Evolutionary conservation across 371 early-diverging fungal genomes (phyloP).

Genomic region (Rhizopus stolonifer): DNA sequence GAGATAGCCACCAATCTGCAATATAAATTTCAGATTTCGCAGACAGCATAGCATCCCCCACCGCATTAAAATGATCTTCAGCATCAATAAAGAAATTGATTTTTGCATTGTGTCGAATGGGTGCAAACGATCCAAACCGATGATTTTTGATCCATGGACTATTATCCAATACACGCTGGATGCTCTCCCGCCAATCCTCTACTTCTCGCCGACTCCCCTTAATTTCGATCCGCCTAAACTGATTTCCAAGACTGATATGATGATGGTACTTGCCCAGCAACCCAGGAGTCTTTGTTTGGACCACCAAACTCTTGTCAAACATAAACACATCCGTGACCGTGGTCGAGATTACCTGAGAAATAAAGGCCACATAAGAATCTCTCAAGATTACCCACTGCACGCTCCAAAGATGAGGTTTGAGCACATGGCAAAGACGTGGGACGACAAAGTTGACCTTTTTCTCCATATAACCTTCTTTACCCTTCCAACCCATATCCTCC

Average conservation of each 20-base stretch:
- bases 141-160: slow-evolving; percentile 74
- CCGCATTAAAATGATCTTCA: slow-evolving; percentile 79
- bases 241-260: slow-evolving; percentile 57
- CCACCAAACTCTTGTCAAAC: slow-evolving; percentile 37
- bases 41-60: slow-evolving; percentile 75
- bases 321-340: slow-evolving; percentile 51
- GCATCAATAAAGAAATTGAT: slow-evolving; percentile 83
- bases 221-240: slow-evolving; percentile 64
- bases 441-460: slow-evolving; percentile 52
- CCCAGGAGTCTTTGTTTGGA: slow-evolving; percentile 28
- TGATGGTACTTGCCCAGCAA: slow-evolving; percentile 45
- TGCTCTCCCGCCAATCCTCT: slow-evolving; percentile 63
- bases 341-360: slow-evolving; percentile 44
- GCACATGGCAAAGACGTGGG: slow-evolving; percentile 36
- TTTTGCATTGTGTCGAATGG: slow-evolving; percentile 64
- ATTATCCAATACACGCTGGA: slow-evolving; percentile 54
- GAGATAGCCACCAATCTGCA: slow-evolving; percentile 51
- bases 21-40: slow-evolving; percentile 84
- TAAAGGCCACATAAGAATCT: slow-evolving; percentile 57
- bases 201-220: slow-evolving; percentile 65
- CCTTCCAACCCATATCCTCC: slow-evolving; percentile 83
- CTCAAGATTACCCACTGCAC: slow-evolving; percentile 71
- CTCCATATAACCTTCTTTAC: slow-evolving; percentile 77
- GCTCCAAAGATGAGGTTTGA: slow-evolving; percentile 50
- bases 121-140: slow-evolving; percentile 81